Evolutionary conservation across 2,329 filamentous ascomycete genomes (phyloP).

Genomic region (Epichloe bromicola): DNA sequence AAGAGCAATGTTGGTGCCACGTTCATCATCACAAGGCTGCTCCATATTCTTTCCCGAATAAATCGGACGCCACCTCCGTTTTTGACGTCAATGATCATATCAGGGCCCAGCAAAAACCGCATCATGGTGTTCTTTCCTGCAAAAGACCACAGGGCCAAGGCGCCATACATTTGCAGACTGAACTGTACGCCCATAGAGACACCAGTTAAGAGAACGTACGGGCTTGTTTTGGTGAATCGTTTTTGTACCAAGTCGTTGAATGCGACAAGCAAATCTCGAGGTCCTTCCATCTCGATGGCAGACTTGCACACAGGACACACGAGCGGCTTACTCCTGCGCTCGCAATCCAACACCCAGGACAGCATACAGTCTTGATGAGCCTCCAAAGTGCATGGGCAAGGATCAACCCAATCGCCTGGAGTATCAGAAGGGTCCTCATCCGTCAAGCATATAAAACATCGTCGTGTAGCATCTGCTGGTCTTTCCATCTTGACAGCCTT

Average conservation of each 20-base stretch:
- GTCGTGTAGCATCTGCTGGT: slow-evolving; percentile 20
- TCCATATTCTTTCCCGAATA: slow-evolving; percentile 18
- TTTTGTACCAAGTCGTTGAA: slow-evolving; percentile 46
- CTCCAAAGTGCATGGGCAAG: slow-evolving; percentile 80
- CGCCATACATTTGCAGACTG: slow-evolving; percentile 41
- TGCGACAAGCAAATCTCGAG: slow-evolving; percentile 59
- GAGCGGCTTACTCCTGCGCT: slow-evolving; percentile 53
- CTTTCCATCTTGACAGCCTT: slow-evolving; percentile 8
- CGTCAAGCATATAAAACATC: slow-evolving; percentile 52
- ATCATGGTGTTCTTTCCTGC: slow-evolving; percentile 33
- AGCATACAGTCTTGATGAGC: slow-evolving; percentile 85
- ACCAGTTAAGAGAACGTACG: slow-evolving; percentile 54
- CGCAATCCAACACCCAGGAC: slow-evolving; percentile 86
- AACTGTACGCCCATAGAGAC: slow-evolving; percentile 35
- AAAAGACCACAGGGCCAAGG: slow-evolving; percentile 36
- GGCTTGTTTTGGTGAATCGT: slow-evolving; percentile 37
- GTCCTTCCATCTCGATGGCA: slow-evolving; percentile 62
- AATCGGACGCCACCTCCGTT: slow-evolving; percentile 11
- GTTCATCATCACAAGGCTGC: slow-evolving; percentile 26
- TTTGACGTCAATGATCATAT: slow-evolving; percentile 17
- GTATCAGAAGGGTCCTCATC: slow-evolving; percentile 37
- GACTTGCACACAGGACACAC: slow-evolving; percentile 84
- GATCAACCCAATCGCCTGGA: slow-evolving; percentile 60
- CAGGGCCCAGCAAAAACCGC: slow-evolving; percentile 26
- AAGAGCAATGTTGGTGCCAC: slow-evolving; percentile 34